Conservation (phyloP, 164 flowering plant genomes). For the Dillenia turbinata region DNA sequence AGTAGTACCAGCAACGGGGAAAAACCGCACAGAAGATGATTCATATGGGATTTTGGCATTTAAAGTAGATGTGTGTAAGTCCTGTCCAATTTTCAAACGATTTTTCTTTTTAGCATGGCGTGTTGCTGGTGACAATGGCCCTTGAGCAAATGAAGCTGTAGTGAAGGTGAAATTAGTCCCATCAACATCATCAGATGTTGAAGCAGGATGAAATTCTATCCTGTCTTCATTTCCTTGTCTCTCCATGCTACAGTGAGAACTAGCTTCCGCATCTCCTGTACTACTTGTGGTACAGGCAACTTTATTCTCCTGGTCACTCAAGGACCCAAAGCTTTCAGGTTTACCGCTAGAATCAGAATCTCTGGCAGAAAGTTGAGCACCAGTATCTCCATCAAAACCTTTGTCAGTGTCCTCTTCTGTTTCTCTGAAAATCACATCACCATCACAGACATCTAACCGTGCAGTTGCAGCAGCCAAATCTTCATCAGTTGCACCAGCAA, state of each 20-base stretch:
- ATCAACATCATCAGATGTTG: conserved; percentile 30
- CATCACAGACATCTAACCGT: conserved; percentile 35
- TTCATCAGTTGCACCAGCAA: conserved; percentile 41
- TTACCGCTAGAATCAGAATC: conserved; percentile 39
- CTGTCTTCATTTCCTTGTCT: conserved; percentile 33
- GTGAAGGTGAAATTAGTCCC: conserved; percentile 57
- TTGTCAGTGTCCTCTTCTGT: conserved; percentile 17
- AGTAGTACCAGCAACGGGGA: conserved; percentile 34
- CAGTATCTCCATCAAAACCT: conserved; percentile 10
- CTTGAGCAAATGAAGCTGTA: conserved; percentile 49
- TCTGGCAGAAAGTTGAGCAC: conserved; percentile 19
- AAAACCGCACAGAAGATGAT: conserved; percentile 30
- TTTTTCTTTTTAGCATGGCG: conserved; percentile 48
- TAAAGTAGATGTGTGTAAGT: conserved; percentile 22
- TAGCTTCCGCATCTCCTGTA: conserved; percentile 35
- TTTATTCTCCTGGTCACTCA: conserved; percentile 40
- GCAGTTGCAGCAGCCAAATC: conserved; percentile 37
- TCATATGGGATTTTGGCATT: conserved; percentile 27
- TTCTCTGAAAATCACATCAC: conserved; percentile 18
- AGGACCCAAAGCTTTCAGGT: conserved; percentile 52
- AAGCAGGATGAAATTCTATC: conserved; percentile 27
- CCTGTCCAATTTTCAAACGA: conserved; percentile 35
- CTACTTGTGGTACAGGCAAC: conserved; percentile 21
- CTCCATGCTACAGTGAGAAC: conserved; percentile 29
- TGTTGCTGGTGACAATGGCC: conserved; percentile 31